Percentiles rank a stretch among this genome's conserved stretches.
Evolutionary conservation across 1,284 basidiomycete species (phyloP).

Genomic region (Sporisorium graminicola): DNA sequence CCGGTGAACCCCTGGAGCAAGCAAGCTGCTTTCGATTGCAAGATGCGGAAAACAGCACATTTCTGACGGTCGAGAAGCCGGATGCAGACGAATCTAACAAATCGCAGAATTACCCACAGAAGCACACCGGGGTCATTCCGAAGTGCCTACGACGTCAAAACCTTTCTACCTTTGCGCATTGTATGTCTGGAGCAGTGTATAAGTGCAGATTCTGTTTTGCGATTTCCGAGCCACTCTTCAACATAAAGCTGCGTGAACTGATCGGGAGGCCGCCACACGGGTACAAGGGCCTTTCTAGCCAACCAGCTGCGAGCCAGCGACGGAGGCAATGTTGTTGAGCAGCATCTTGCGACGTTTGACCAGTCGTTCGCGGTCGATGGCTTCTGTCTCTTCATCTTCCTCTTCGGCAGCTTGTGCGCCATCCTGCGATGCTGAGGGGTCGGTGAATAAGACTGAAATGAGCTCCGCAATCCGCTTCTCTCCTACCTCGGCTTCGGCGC

Average conservation of each 20-base stretch:
- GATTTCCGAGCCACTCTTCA: neutral
- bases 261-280: no score
- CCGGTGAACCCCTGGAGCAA: no score
- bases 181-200: no score
- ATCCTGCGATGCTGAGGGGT: constrained; percentile 26
- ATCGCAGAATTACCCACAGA: neutral
- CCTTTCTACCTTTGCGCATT: neutral
- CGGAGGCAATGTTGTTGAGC: constrained; percentile 44
- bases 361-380: constrained; percentile 25
- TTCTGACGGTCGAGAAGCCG: neutral
- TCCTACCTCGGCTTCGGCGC: constrained; percentile 66
- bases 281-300: constrained; percentile 1
- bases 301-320: constrained; percentile 49
- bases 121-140: no score
- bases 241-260: neutral
- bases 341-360: constrained; percentile 34
- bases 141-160: no score
- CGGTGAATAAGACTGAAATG: constrained; percentile 55
- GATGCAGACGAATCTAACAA: neutral
- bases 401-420: constrained; percentile 17
- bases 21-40: neutral
- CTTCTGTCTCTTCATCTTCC: constrained; percentile 37
- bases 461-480: constrained; percentile 64
- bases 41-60: neutral
- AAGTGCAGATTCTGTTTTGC: neutral